A percentile compares a stretch with the other conserved stretches of the same genome.
These are phyloP conservation scores for Aureobasidium sp. DNA, from an alignment of 2,329 filamentous ascomycete species.

Conservation along the genomic window DNA sequence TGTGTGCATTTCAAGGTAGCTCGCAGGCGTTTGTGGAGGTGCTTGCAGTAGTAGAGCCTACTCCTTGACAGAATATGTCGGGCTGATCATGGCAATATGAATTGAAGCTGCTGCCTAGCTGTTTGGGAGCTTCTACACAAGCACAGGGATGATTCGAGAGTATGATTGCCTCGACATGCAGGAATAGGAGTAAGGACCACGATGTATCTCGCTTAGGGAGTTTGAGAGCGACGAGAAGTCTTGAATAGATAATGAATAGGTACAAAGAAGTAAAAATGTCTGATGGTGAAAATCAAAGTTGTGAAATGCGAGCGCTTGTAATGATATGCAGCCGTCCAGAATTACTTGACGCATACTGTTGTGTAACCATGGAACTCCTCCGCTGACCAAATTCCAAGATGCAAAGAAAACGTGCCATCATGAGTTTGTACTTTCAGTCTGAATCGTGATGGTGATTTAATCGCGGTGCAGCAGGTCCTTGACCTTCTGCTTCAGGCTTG, in stretches of 20 bases:
- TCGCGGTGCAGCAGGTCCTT: slow-evolving; percentile 11
- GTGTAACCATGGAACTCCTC: slow-evolving; percentile 2
- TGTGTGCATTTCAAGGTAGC: no score
- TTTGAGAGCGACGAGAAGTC: background rate
- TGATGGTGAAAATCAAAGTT: background rate
- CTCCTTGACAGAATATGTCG: background rate
- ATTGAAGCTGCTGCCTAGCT: background rate
- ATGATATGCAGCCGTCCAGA: background rate
- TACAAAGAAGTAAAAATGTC: background rate
- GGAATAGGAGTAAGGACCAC: background rate
- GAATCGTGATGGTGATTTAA: background rate
- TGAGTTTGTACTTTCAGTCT: background rate
- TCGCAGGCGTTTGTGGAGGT: background rate
- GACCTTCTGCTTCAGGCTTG: slow-evolving; percentile 11
- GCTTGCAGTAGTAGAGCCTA: background rate
- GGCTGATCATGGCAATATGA: background rate
- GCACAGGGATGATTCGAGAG: background rate
- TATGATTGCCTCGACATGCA: background rate
- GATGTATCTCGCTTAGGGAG: background rate
- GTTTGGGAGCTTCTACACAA: background rate
- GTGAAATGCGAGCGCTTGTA: background rate
- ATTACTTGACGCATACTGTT: background rate
- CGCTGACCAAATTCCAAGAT: background rate
- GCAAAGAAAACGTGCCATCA: background rate
- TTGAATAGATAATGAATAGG: background rate